phyloP scores from a whole-genome alignment of 495 filamentous ascomycete species.

The Neurospora discreta region DNA sequence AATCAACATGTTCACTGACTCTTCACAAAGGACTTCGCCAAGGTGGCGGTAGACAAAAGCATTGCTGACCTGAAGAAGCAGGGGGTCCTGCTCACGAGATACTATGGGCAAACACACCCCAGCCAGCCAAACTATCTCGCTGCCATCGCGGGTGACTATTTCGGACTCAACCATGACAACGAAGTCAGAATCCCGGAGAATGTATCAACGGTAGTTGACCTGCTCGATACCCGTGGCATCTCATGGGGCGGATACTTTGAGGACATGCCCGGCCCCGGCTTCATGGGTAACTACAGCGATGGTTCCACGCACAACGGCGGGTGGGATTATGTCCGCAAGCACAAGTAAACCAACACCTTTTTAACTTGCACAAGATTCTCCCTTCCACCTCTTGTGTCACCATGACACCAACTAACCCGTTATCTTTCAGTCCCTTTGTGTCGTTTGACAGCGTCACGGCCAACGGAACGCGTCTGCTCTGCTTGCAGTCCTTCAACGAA shows the following conservation, averaged over 20 bases:
- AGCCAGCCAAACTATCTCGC: slow-evolving; percentile 39
- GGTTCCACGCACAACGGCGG: slow-evolving; percentile 32
- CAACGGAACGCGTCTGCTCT: slow-evolving; percentile 44
- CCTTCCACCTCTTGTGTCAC: not conserved
- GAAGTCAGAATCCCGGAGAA: slow-evolving; percentile 49
- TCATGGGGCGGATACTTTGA: slow-evolving; percentile 61
- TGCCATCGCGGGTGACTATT: slow-evolving; percentile 52
- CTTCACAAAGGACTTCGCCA: slow-evolving; percentile 40
- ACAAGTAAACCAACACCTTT: slow-evolving; percentile 34
- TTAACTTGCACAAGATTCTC: not conserved
- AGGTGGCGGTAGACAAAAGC: slow-evolving; percentile 37
- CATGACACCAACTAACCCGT: not conserved
- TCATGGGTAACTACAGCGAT: slow-evolving; percentile 46
- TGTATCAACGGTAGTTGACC: slow-evolving; percentile 56
- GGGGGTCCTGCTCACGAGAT: slow-evolving; percentile 53
- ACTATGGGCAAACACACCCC: slow-evolving; percentile 49
- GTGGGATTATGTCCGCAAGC: slow-evolving; percentile 61
- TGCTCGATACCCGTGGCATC: slow-evolving; percentile 51
- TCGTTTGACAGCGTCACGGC: slow-evolving; percentile 36
- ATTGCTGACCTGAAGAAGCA: slow-evolving; percentile 44
- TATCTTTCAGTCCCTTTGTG: slow-evolving; percentile 31
- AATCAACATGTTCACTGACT: not conserved
- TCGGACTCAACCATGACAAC: slow-evolving; percentile 56
- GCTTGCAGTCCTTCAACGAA: slow-evolving; percentile 48
- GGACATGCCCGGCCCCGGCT: slow-evolving; percentile 53